Percentiles rank a stretch among this genome's conserved stretches.
These are phyloP conservation scores for Phytophthora citrophthora DNA, from an alignment of 352 stramenopile genomes.

Conservation along the genomic window DNA sequence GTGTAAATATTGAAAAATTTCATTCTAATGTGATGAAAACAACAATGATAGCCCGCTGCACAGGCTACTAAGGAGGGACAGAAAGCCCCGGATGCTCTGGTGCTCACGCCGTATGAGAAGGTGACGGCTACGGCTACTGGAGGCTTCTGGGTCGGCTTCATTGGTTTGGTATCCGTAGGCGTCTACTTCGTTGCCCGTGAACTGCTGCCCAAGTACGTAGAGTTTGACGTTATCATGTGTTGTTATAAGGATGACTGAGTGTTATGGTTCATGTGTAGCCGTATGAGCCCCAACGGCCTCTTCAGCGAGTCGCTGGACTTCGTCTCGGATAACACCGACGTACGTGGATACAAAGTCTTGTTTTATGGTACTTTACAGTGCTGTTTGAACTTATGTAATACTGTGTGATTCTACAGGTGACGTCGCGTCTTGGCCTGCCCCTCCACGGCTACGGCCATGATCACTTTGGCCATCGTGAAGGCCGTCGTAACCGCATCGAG, in stretches of 20 bases:
- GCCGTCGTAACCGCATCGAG: slow-evolving; percentile 95
- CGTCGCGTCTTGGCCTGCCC: slow-evolving; percentile 84
- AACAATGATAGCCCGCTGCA: slow-evolving; percentile 28
- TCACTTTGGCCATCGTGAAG: slow-evolving; percentile 92
- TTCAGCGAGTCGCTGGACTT: slow-evolving; percentile 82
- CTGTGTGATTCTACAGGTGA: slow-evolving; percentile 49
- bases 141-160: slow-evolving; percentile 88
- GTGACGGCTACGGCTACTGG: slow-evolving; percentile 90
- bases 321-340: slow-evolving; percentile 76
- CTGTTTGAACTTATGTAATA: slow-evolving; percentile 6
- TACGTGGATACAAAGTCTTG: slow-evolving; percentile 19
- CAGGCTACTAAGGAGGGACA: slow-evolving; percentile 54
- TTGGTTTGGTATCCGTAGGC: slow-evolving; percentile 85
- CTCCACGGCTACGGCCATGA: slow-evolving; percentile 95
- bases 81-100: slow-evolving; percentile 73
- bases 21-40: not conserved
- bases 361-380: not conserved
- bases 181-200: slow-evolving; percentile 94
- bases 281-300: slow-evolving; percentile 86
- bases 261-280: slow-evolving; percentile 40
- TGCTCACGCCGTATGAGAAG: slow-evolving; percentile 95
- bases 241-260: slow-evolving; percentile 7
- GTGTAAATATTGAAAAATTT: slow-evolving; percentile 7
- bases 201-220: slow-evolving; percentile 87
- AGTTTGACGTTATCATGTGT: not conserved